Percentiles rank a stretch among this genome's conserved stretches.
Conservation (phyloP, 345 rosid species). For the Trapa incisa region DNA sequence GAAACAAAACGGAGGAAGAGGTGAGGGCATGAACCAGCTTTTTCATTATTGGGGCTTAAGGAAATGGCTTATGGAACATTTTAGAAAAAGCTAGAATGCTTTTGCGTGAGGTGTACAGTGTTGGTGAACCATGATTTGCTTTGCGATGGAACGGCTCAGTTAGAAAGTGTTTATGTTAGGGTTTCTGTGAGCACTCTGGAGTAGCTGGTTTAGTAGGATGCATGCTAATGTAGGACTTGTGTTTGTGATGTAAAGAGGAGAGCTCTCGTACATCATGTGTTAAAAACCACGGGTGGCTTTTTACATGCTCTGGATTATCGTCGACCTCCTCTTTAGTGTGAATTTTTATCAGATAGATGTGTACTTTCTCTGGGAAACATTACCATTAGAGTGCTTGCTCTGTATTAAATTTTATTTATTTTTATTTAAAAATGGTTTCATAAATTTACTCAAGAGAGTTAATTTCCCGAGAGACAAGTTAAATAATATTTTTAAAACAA, state of each 20-base stretch:
- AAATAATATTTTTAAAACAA: no score
- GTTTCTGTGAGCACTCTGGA: not conserved
- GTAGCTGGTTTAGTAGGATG: not conserved
- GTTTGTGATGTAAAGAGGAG: no score
- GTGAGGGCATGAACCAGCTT: slow-evolving; percentile 13
- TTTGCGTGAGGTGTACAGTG: slow-evolving; percentile 27
- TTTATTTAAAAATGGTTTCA: no score
- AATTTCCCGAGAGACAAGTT: no score
- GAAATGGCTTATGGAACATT: not conserved
- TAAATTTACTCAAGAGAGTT: no score
- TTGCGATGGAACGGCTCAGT: not conserved
- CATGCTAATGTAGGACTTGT: not conserved
- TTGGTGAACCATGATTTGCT: slow-evolving; percentile 14
- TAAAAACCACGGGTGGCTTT: not conserved
- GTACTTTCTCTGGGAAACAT: no score
- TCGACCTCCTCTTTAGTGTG: not conserved
- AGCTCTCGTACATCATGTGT: not conserved
- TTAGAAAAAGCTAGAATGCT: slow-evolving; percentile 1
- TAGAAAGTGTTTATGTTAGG: slow-evolving; percentile 12
- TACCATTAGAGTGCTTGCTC: no score
- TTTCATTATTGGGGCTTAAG: not conserved
- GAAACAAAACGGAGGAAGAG: slow-evolving; percentile 58
- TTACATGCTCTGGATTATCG: not conserved
- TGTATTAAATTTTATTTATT: no score
- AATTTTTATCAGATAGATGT: not conserved